Percentiles rank a stretch among this genome's conserved stretches.
phyloP scores from a whole-genome alignment of 345 rosid genomes.

The Erucastrum elatum region DNA sequence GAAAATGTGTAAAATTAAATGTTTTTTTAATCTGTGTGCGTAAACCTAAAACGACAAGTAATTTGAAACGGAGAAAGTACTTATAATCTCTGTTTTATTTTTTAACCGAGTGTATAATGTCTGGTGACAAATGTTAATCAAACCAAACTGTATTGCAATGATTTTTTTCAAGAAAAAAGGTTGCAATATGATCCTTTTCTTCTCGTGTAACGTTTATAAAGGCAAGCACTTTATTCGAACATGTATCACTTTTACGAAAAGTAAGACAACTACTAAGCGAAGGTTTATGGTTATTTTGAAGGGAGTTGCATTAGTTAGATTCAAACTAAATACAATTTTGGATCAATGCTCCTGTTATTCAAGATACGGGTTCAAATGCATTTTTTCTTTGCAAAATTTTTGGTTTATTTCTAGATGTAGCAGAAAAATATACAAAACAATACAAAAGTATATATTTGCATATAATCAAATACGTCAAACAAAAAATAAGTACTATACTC shows the following conservation, averaged over 20 bases:
- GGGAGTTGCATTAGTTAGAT: neutral
- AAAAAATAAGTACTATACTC: neutral
- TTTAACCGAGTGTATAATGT: neutral
- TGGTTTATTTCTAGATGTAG: slow-evolving; percentile 17
- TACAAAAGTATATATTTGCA: neutral
- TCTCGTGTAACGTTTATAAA: slow-evolving; percentile 27
- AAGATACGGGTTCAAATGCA: slow-evolving; percentile 2
- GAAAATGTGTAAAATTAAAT: too few species aligned
- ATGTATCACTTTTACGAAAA: neutral
- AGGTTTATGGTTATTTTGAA: neutral
- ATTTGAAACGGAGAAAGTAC: too few species aligned
- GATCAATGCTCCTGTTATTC: neutral
- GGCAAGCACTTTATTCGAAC: slow-evolving; percentile 19
- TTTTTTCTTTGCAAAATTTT: neutral
- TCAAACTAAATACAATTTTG: neutral
- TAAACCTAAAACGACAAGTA: too few species aligned
- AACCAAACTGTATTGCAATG: neutral
- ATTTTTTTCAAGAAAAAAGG: neutral
- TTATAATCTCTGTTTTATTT: too few species aligned
- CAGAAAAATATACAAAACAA: slow-evolving; percentile 14
- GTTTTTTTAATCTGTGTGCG: too few species aligned
- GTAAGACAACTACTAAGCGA: neutral
- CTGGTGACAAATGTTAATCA: neutral
- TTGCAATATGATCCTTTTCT: slow-evolving; percentile 17
- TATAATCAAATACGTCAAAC: neutral